Base-by-base conservation (phyloP, 176 grass and related monocot genomes). In the Aechmea fasciata region DNA sequence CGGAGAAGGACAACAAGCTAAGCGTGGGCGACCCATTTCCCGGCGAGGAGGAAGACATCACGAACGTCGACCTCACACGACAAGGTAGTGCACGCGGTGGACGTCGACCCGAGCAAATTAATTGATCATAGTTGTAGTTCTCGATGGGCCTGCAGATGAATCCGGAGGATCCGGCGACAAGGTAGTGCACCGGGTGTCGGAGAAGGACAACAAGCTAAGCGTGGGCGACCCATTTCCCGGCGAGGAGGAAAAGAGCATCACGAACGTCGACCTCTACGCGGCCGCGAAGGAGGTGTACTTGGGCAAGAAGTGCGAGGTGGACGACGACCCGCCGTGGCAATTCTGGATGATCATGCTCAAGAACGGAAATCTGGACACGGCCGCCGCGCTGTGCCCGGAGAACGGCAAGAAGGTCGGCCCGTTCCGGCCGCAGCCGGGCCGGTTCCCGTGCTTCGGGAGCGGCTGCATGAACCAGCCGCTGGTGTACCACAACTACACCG, bases 281-380 rank as follows among this genome's bases (percentile, higher is more conserved):
- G 78, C 74, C 11, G 81, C 67, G 1, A 96, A 96, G 63, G 92
- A 96, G 85, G 17, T 96, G 20, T 96, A 92, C 48, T 72, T 96
- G 19, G 92, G 92, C 2, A 77, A 66, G 9, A 87, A 66, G 2
- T 96, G 92, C 69, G 67, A 91, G 78, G 85, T 92, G 13, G 15
- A 64, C 1, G 88, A 91, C 67, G 41, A 23, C 70, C 83, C 73
- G 13, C 85, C 85, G 11, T 96, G 92, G 92, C 80, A 96, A 47
- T 96, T 96, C 81, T 96, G 85, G 92, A 96, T 96, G 92, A 13
- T 91, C 48, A 96, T 96, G 92, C 87, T 96, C 68, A 96, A 96
- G 80, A 96, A 96, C 67, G 88, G 92, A 33, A 96, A 96, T 70
- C 70, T 96, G 24, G 85, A 96, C 81, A 91, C 88, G 66, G 68